Conservation (phyloP, 164 flowering plant species). For the grape (Vitis vinifera) region ASM3070453v1 NC_081805.1:20429001-20429500, state of each 20-base stretch:
- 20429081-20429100: too few species aligned
- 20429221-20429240: slow-evolving; percentile 18
- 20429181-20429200: not conserved
- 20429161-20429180: not conserved
- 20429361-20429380: slow-evolving; percentile 6
- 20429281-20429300: not conserved
- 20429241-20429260: slow-evolving; percentile 11
- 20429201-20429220: not conserved
- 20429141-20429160: too few species aligned
- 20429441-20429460: too few species aligned
- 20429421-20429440: too few species aligned
- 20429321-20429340: not conserved
- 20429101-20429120: too few species aligned
- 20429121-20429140: too few species aligned
- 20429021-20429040: not conserved
- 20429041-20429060: not conserved
- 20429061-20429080: not conserved
- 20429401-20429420: too few species aligned
- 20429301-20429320: too few species aligned
- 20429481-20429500: too few species aligned
- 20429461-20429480: too few species aligned
- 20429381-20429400: too few species aligned
- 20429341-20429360: not conserved
- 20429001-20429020: slow-evolving; percentile 18
- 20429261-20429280: not conserved